Conservation (phyloP, 495 filamentous ascomycete species). For the Neurospora sp. region DNA sequence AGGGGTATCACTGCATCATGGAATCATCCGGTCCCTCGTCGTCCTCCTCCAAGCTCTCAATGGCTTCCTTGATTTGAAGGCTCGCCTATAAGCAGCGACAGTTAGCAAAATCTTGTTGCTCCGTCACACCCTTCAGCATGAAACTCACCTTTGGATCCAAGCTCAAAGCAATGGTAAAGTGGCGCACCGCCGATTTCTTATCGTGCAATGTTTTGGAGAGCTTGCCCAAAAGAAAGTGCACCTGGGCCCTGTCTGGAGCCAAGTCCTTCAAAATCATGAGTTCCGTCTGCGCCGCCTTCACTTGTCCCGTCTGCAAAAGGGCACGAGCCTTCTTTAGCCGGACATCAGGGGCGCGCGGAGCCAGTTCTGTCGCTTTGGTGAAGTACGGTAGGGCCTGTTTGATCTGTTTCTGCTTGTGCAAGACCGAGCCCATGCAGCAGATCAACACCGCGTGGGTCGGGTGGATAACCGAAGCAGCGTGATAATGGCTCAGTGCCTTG, state of each 20-base stretch:
- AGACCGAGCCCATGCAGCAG: conserved; percentile 79
- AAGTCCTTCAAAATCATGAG: conserved; percentile 76
- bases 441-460: conserved; percentile 84
- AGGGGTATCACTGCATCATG: conserved; percentile 34
- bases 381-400: conserved; percentile 71
- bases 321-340: conserved; percentile 88
- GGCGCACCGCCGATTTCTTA: conserved; percentile 71
- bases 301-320: conserved; percentile 65
- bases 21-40: conserved; percentile 69
- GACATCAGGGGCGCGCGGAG: conserved; percentile 70
- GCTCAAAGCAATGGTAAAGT: conserved; percentile 90
- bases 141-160: conserved; percentile 82
- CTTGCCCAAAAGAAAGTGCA: conserved; percentile 85
- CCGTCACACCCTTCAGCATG: not conserved
- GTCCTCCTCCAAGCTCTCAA: conserved; percentile 82
- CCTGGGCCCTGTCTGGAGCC: conserved; percentile 88
- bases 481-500: conserved; percentile 82
- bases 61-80: conserved; percentile 83
- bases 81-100: conserved; percentile 51
- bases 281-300: conserved; percentile 62
- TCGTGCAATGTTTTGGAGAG: conserved; percentile 73
- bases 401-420: conserved; percentile 77
- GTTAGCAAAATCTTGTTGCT: conserved; percentile 10
- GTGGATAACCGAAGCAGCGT: conserved; percentile 75
- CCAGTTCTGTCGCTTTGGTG: conserved; percentile 63